A percentile compares a stretch with the other conserved stretches of the same genome.
Conservation (phyloP, 108 stramenopile genomes). For the Nannochloropsis oceanica region DNA sequence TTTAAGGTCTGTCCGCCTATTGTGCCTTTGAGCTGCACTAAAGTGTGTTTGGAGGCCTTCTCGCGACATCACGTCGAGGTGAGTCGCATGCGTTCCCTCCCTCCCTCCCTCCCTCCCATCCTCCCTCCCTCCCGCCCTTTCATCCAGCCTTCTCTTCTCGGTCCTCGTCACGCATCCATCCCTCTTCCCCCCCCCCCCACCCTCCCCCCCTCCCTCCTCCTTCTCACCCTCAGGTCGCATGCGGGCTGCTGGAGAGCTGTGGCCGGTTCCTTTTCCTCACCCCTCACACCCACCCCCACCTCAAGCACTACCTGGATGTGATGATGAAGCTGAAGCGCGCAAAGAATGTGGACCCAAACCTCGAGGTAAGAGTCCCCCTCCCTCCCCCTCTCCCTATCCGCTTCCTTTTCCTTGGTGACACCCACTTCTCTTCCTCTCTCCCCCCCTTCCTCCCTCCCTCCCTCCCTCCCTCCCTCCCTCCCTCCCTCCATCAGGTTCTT, state of each 20-base stretch:
- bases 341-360: slow-evolving; percentile 52
- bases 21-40: background rate
- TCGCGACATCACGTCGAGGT: background rate
- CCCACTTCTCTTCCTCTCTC: background rate
- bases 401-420: background rate
- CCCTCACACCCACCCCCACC: slow-evolving; percentile 53
- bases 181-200: background rate
- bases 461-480: background rate
- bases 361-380: background rate
- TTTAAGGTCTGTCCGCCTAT: slow-evolving; percentile 42
- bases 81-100: background rate
- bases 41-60: background rate
- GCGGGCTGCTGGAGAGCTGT: slow-evolving; percentile 63
- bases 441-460: background rate
- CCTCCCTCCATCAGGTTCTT: slow-evolving; percentile 46
- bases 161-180: background rate
- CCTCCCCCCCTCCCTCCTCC: background rate
- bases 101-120: background rate
- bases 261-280: slow-evolving; percentile 64
- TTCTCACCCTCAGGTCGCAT: background rate
- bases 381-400: background rate
- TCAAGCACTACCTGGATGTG: slow-evolving; percentile 54
- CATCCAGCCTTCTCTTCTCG: background rate
- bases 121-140: background rate
- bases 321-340: slow-evolving; percentile 67